Conservation (phyloP, 148 eudicot species). For the Simmondsia chinensis region DNA sequence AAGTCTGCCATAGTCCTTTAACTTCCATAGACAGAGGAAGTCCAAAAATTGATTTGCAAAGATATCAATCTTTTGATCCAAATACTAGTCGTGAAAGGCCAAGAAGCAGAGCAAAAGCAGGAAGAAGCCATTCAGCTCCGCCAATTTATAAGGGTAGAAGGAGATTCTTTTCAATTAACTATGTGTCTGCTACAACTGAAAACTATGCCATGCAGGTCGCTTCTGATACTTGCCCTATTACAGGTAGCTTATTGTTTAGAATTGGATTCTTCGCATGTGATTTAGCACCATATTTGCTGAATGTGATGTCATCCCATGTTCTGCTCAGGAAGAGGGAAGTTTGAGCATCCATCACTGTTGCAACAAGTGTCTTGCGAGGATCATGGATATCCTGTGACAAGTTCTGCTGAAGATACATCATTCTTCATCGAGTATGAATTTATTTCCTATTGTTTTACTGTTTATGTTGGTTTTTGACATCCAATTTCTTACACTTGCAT, state of each 20-base stretch:
- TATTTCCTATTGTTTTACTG: background rate
- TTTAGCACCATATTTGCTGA: background rate
- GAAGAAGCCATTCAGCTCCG: constrained; percentile 89
- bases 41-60: constrained; percentile 8
- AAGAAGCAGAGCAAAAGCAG: constrained; percentile 35
- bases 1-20: constrained; percentile 12
- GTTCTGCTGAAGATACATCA: constrained; percentile 16
- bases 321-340: constrained; percentile 32
- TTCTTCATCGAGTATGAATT: constrained; percentile 28
- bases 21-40: constrained; percentile 2
- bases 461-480: background rate
- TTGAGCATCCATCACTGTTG: constrained; percentile 10
- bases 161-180: constrained; percentile 29
- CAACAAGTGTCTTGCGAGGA: constrained; percentile 14
- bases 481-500: constrained; percentile 2
- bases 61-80: constrained; percentile 12
- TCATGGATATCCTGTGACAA: constrained; percentile 16
- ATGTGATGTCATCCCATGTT: constrained; percentile 1
- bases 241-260: constrained; percentile 17
- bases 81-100: constrained; percentile 9
- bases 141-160: constrained; percentile 56
- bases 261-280: constrained; percentile 1
- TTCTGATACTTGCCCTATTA: constrained; percentile 8
- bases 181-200: constrained; percentile 15
- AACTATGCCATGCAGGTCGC: constrained; percentile 5